phyloP scores from a whole-genome alignment of 345 rosid genomes.

The Clarkia xantiana region DNA sequence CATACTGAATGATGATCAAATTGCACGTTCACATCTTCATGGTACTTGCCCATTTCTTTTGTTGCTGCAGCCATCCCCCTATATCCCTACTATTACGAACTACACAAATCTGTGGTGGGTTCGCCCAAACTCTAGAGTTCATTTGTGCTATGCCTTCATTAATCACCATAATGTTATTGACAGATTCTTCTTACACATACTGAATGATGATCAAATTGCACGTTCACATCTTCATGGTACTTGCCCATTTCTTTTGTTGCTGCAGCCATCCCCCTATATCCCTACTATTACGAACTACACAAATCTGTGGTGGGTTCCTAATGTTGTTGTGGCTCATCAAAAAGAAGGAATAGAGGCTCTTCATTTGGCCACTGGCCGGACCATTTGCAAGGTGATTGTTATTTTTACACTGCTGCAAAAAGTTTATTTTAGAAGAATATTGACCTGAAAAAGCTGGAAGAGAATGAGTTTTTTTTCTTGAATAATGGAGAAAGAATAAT shows the following conservation, averaged over 20 bases:
- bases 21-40: neutral
- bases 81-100: slow-evolving; percentile 87
- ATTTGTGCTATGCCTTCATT: too few relatives aligned
- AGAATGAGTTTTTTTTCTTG: neutral
- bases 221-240: neutral
- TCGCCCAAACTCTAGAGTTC: slow-evolving; percentile 13
- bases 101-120: slow-evolving; percentile 97
- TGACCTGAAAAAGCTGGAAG: neutral
- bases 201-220: neutral
- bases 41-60: neutral
- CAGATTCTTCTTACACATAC: neutral
- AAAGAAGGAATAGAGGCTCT: slow-evolving; percentile 96
- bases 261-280: slow-evolving; percentile 52
- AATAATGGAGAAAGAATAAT: neutral
- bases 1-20: neutral
- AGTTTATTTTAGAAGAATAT: too few relatives aligned
- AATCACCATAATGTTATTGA: too few relatives aligned
- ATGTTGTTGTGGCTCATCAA: slow-evolving; percentile 92
- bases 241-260: neutral
- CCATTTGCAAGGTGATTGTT: slow-evolving; percentile 69
- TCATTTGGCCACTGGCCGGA: slow-evolving; percentile 91
- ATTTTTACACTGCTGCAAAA: neutral
- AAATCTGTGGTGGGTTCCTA: slow-evolving; percentile 97
- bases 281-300: slow-evolving; percentile 95
- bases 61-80: slow-evolving; percentile 37